phyloP scores from a whole-genome alignment of 257 asterid genomes.

The Solanum tacnaense region DNA sequence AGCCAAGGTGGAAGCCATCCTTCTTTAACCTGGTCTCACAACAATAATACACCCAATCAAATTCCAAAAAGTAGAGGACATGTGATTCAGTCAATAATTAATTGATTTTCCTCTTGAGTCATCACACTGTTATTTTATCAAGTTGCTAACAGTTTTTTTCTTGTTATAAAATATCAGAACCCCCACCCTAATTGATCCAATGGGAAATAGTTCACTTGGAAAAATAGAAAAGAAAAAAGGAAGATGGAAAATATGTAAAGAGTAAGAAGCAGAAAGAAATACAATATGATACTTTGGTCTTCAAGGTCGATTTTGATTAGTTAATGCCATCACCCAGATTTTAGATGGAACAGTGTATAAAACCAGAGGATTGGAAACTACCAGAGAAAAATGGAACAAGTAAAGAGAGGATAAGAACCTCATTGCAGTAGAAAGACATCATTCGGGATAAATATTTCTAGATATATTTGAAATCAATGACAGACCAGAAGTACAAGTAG shows the following conservation, averaged over 20 bases:
- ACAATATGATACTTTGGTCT: not conserved
- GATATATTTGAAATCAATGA: not conserved
- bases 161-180: not conserved
- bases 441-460: not conserved
- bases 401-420: not conserved
- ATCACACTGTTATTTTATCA: not conserved
- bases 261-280: not conserved
- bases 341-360: not conserved
- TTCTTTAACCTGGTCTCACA: conserved; percentile 15
- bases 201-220: not conserved
- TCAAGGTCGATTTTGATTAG: not conserved
- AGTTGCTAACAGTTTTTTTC: not conserved
- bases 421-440: not conserved
- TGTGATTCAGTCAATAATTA: not conserved
- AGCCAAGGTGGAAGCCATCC: conserved; percentile 45
- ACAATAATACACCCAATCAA: not conserved
- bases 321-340: not conserved
- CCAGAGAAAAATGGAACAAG: not conserved
- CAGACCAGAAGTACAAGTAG: not conserved
- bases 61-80: not conserved
- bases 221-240: not conserved
- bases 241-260: not conserved
- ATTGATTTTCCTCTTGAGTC: not conserved
- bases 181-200: not conserved
- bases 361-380: not conserved